Evolutionary conservation across 345 rosid species (phyloP).

Genomic region (Eucalyptus sideroxylon): DNA sequence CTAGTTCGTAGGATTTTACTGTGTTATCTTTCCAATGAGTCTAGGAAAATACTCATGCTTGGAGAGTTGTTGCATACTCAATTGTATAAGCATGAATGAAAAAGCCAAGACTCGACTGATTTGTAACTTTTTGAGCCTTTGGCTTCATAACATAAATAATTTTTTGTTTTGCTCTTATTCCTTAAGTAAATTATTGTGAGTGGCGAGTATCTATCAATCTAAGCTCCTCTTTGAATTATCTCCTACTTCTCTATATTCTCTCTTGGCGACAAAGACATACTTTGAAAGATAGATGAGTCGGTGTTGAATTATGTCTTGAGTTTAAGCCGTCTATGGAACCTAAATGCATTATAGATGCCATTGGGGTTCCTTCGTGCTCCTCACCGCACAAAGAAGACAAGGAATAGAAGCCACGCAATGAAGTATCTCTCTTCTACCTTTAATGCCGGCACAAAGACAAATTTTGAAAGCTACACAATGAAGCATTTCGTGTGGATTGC

Average conservation of each 20-base stretch:
- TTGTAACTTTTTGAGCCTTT: no score
- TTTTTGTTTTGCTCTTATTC: neutral
- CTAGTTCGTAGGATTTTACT: no score
- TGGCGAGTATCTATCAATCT: neutral
- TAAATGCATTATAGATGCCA: neutral
- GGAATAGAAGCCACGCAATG: neutral
- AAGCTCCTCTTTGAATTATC: neutral
- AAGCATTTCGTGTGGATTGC: neutral
- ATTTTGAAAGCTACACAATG: neutral
- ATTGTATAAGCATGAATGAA: no score
- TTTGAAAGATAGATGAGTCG: neutral
- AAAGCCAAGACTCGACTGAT: no score
- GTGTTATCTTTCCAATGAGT: no score
- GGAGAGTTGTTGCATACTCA: no score
- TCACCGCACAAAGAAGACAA: neutral
- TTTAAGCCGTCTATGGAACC: neutral
- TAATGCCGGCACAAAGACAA: neutral
- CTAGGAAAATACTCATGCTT: no score
- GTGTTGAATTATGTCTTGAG: neutral
- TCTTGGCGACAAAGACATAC: neutral
- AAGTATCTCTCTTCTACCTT: neutral
- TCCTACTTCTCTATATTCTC: neutral
- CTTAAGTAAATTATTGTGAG: neutral
- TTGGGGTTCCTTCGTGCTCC: neutral
- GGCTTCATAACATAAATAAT: neutral